phyloP scores from a whole-genome alignment of 2,329 filamentous ascomycete species.

The Coleophoma crateriformis region DNA sequence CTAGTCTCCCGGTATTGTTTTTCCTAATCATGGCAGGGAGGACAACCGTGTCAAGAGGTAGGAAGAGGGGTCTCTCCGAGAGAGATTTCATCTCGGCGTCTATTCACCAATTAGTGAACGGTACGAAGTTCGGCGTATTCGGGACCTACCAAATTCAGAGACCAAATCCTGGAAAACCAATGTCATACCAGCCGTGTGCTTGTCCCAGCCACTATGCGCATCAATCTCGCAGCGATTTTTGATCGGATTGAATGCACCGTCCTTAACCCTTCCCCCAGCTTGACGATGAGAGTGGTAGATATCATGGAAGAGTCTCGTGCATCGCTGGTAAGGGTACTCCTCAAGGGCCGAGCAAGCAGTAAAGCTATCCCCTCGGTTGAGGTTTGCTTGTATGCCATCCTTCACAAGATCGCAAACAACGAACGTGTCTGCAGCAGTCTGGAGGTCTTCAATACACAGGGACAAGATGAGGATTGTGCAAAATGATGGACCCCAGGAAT shows the following conservation, averaged over 20 bases:
- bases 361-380: constrained; percentile 5
- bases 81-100: constrained; percentile 10
- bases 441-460: constrained; percentile 18
- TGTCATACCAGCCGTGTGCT: constrained; percentile 12
- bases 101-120: constrained; percentile 4
- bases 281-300: constrained; percentile 15
- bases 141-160: constrained; percentile 10
- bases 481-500: constrained; percentile 18
- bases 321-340: constrained; percentile 12
- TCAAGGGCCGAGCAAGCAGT: constrained; percentile 12
- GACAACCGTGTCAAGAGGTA: not conserved
- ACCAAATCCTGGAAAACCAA: constrained; percentile 10
- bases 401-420: constrained; percentile 14
- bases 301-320: constrained; percentile 18
- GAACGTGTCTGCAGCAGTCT: constrained; percentile 15
- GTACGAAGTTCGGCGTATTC: not conserved
- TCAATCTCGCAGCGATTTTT: constrained; percentile 1
- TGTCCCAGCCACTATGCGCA: constrained; percentile 7
- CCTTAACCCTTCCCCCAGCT: constrained; percentile 7
- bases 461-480: constrained; percentile 16
- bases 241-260: constrained; percentile 17
- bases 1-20: not conserved
- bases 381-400: not conserved
- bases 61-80: constrained; percentile 6
- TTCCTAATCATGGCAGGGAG: not conserved